Evolutionary conservation across 495 filamentous ascomycete species (phyloP).

Genomic region (Aspergillus heteromorphus): DNA sequence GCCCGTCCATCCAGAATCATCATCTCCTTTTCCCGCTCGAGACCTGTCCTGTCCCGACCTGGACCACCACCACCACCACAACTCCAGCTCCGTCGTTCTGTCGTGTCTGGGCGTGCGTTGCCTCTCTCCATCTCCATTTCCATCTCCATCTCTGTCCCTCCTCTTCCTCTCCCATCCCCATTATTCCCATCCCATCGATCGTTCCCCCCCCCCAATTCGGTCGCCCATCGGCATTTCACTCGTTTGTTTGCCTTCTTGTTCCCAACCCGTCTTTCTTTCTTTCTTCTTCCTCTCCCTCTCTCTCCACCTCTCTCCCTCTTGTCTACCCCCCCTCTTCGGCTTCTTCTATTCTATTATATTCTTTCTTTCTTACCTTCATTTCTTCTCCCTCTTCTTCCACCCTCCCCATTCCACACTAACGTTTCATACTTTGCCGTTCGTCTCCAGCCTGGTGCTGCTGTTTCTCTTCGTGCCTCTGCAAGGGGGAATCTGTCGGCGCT

Average conservation of each 20-base stretch:
- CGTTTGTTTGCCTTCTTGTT: constrained; percentile 10
- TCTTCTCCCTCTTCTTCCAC: constrained; percentile 11
- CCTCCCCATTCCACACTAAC: constrained; percentile 8
- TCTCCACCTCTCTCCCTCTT: constrained; percentile 12
- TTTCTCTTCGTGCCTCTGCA: constrained; percentile 21
- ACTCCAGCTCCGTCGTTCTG: not conserved
- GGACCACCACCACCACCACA: not conserved
- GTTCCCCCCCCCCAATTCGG: not conserved
- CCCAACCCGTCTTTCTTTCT: constrained; percentile 3
- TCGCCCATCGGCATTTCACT: constrained; percentile 11
- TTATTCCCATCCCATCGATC: constrained; percentile 11
- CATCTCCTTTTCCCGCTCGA: not conserved
- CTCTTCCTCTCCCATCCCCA: constrained; percentile 16
- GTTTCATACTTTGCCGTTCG: constrained; percentile 13
- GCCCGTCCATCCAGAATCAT: not conserved
- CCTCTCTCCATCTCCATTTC: not conserved
- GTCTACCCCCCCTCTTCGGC: constrained; percentile 13
- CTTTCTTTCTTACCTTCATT: constrained; percentile 20
- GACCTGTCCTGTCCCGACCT: not conserved
- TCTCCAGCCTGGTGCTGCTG: constrained; percentile 36
- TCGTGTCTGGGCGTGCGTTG: not conserved
- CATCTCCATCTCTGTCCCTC: not conserved
- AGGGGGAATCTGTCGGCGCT: constrained; percentile 19
- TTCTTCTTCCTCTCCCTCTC: constrained; percentile 19
- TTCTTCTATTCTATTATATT: too few relatives aligned